Evolutionary conservation across 176 grass and related monocot genomes (phyloP).

Genomic region (Zoysia japonica): DNA sequence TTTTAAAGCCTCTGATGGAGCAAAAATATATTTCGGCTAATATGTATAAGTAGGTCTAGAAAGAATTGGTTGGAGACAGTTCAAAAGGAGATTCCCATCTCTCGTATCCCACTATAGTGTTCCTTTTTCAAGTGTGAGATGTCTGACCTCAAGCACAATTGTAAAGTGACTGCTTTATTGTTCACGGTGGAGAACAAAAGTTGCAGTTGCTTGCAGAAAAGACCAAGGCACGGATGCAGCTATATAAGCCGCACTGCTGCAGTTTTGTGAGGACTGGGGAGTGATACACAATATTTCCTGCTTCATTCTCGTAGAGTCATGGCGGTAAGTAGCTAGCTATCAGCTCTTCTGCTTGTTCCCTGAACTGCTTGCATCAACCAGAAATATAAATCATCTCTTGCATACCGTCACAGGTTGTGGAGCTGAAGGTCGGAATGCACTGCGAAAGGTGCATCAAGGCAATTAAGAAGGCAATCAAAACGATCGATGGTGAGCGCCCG

Average conservation of each 20-base stretch:
- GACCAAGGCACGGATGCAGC: slow-evolving; percentile 52
- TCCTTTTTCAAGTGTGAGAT: slow-evolving; percentile 63
- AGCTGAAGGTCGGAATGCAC: slow-evolving; percentile 94
- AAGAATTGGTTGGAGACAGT: slow-evolving; percentile 47
- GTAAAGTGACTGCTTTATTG: slow-evolving; percentile 43
- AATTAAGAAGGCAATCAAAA: slow-evolving; percentile 93
- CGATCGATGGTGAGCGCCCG: slow-evolving; percentile 58
- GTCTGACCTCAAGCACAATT: slow-evolving; percentile 32
- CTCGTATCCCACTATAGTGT: background rate
- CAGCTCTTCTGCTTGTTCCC: slow-evolving; percentile 15
- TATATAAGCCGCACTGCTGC: slow-evolving; percentile 44
- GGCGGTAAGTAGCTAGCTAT: slow-evolving; percentile 58
- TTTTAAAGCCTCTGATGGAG: background rate
- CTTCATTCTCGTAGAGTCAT: slow-evolving; percentile 35
- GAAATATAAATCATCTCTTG: background rate
- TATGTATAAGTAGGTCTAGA: slow-evolving; percentile 25
- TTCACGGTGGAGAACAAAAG: slow-evolving; percentile 62
- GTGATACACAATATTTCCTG: slow-evolving; percentile 19
- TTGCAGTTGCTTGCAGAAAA: slow-evolving; percentile 40
- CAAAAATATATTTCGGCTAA: background rate
- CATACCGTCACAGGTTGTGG: slow-evolving; percentile 60
- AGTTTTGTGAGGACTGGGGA: background rate
- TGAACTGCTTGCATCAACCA: background rate
- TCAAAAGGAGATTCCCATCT: slow-evolving; percentile 69
- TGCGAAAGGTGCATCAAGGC: slow-evolving; percentile 93